phyloP scores from a whole-genome alignment of 257 asterid genomes.

The Catharanthus roseus region DNA sequence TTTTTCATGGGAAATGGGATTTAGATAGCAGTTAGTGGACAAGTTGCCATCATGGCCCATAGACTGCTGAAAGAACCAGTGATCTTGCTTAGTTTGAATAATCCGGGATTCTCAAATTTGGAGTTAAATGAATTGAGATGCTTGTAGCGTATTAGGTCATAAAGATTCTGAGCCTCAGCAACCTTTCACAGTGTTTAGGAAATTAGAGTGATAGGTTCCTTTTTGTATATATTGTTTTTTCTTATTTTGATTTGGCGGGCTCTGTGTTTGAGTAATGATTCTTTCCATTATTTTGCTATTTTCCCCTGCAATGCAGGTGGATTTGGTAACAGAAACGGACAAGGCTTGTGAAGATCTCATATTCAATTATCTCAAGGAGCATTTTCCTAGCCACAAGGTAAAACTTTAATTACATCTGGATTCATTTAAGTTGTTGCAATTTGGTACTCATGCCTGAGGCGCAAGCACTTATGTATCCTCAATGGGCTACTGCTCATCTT shows the following conservation, averaged over 20 bases:
- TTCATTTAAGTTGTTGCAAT: not conserved
- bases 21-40: not conserved
- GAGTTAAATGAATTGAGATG: not conserved
- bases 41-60: not conserved
- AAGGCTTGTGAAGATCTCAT: conserved; percentile 83
- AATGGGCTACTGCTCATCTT: not conserved
- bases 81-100: not conserved
- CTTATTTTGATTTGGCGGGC: not conserved
- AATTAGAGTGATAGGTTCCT: not conserved
- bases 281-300: not conserved
- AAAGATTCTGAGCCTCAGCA: too few relatives aligned
- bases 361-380: conserved; percentile 52
- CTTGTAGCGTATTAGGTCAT: not conserved
- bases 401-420: not conserved
- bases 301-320: conserved; percentile 52
- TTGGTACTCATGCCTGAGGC: conserved; percentile 11
- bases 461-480: not conserved
- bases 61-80: not conserved
- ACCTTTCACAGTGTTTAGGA: not conserved
- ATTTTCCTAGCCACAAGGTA: conserved; percentile 76
- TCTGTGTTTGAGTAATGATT: not conserved
- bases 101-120: not conserved
- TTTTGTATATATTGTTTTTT: not conserved
- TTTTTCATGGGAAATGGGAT: not conserved
- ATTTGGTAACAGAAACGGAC: conserved; percentile 94